Evolutionary conservation across 75 land plant genomes (phyloP).

Genomic region (Picea glauca): DNA sequence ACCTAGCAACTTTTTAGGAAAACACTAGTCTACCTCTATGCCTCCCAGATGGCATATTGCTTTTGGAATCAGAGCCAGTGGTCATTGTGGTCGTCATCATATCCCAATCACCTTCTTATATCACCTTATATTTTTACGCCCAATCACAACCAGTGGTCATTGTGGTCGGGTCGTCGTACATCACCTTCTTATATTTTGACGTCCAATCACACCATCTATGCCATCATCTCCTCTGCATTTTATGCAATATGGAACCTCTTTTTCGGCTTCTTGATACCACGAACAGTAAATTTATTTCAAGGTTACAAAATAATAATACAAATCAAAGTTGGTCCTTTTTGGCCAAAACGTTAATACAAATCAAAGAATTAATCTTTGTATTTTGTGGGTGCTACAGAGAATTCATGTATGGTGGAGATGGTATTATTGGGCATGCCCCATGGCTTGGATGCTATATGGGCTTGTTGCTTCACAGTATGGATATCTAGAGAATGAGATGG

Average conservation of each 20-base stretch:
- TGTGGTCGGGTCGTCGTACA: constrained; percentile 26
- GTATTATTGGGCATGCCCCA: constrained; percentile 74
- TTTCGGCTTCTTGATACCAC: constrained; percentile 77
- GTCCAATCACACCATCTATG: constrained; percentile 72
- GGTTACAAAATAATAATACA: too few relatives aligned
- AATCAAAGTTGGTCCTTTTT: too few relatives aligned
- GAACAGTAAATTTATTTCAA: constrained; percentile 17
- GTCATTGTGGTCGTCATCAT: too few relatives aligned
- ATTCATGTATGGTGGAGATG: constrained; percentile 90
- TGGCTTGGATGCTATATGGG: constrained; percentile 76
- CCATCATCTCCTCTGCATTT: constrained; percentile 66
- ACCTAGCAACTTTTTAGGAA: too few relatives aligned
- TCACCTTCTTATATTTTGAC: constrained; percentile 75
- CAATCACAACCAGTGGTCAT: too few relatives aligned
- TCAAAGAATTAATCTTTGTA: too few relatives aligned
- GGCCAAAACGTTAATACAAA: too few relatives aligned
- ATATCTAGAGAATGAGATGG: constrained; percentile 18
- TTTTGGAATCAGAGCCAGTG: too few relatives aligned
- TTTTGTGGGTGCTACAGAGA: constrained; percentile 23
- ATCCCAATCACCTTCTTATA: too few relatives aligned
- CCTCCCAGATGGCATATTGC: too few relatives aligned
- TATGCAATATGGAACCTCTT: constrained; percentile 82
- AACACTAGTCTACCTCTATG: too few relatives aligned
- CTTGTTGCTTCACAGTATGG: constrained; percentile 66
- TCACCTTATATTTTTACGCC: too few relatives aligned